Evolutionary conservation across 1,284 basidiomycete species (phyloP).

Genomic region (Grifola frondosa): DNA sequence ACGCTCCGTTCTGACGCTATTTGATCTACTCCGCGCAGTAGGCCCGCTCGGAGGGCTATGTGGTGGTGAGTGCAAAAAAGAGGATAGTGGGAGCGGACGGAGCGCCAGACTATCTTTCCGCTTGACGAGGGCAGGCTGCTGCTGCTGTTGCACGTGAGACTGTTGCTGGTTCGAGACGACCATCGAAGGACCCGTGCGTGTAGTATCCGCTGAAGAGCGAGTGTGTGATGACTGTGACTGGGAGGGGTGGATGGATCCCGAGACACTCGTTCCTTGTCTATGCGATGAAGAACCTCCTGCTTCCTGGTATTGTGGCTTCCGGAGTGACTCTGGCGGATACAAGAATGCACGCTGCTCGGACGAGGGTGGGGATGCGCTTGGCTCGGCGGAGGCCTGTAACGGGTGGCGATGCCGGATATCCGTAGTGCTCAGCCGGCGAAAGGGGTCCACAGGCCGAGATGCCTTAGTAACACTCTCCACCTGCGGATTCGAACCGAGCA

Average conservation of each 20-base stretch:
- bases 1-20: slow-evolving; percentile 22
- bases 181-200: slow-evolving; percentile 4
- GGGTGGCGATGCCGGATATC: slow-evolving; percentile 21
- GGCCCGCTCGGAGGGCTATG: slow-evolving; percentile 7
- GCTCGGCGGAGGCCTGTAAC: slow-evolving; percentile 1
- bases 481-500: slow-evolving; percentile 6
- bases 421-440: slow-evolving; percentile 23
- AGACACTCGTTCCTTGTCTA: no score
- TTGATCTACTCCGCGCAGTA: slow-evolving; percentile 18
- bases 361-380: background rate
- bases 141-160: slow-evolving; percentile 2
- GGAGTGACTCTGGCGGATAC: slow-evolving; percentile 2
- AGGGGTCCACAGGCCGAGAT: slow-evolving; percentile 17
- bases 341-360: slow-evolving; percentile 6
- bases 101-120: slow-evolving; percentile 26
- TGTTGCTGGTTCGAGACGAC: slow-evolving; percentile 11
- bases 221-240: background rate
- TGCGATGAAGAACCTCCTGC: slow-evolving; percentile 5
- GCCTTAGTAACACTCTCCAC: slow-evolving; percentile 10
- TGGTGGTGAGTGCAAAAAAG: slow-evolving; percentile 17
- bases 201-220: no score
- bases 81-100: slow-evolving; percentile 23
- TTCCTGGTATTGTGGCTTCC: slow-evolving; percentile 9
- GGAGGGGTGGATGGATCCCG: no score
- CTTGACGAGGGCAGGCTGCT: slow-evolving; percentile 18